Evolutionary conservation across 345 rosid genomes (phyloP).

Genomic region (Gossypioides kirkii): DNA sequence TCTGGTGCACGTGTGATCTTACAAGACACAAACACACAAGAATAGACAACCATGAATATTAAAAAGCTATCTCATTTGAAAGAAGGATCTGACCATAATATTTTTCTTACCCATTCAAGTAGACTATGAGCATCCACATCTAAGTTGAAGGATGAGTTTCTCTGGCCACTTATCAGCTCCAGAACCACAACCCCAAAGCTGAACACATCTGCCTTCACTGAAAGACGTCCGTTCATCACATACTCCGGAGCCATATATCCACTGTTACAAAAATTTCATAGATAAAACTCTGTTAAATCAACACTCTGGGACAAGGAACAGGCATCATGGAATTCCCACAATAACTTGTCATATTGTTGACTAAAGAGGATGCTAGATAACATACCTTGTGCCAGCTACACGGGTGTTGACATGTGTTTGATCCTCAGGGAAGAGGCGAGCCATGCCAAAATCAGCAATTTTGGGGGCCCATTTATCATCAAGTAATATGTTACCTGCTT

Average conservation of each 20-base stretch:
- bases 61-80: not conserved
- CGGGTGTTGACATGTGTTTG: slow-evolving; percentile 86
- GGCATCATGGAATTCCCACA: not conserved
- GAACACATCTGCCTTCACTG: slow-evolving; percentile 84
- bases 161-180: slow-evolving; percentile 81
- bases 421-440: slow-evolving; percentile 96
- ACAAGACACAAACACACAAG: not conserved
- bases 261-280: slow-evolving; percentile 28
- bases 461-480: slow-evolving; percentile 96
- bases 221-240: slow-evolving; percentile 70
- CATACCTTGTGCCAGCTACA: slow-evolving; percentile 92
- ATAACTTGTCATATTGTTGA: not conserved
- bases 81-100: not conserved
- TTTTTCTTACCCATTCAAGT: slow-evolving; percentile 80
- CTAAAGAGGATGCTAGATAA: slow-evolving; percentile 9
- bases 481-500: slow-evolving; percentile 86
- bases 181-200: slow-evolving; percentile 95
- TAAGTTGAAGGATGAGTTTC: slow-evolving; percentile 53
- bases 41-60: not conserved
- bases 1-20: not conserved
- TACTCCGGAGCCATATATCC: slow-evolving; percentile 99
- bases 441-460: slow-evolving; percentile 99
- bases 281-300: not conserved
- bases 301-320: not conserved
- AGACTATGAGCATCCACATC: slow-evolving; percentile 50